Evolutionary conservation across 805 yeast species (phyloP), one percentile per base, ranked within the genome.

Genomic region (Cyberlindnera japonica): DNA sequence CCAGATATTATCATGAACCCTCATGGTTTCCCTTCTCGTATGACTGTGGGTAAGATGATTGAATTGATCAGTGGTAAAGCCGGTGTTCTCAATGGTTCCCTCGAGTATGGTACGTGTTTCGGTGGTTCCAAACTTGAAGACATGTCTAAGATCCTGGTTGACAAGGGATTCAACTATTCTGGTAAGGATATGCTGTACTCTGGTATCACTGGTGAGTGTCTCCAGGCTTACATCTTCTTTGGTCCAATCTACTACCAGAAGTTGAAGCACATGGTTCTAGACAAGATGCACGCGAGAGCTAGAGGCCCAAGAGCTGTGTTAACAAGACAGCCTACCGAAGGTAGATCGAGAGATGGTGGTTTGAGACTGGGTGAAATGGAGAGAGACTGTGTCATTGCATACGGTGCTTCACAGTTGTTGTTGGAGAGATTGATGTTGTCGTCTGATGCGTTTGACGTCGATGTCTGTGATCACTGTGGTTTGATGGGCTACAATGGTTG

Each of bases 1-100:
- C 99, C 99, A 0, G 99, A 91, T 67, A 90, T 91, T 50, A 91
- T 91, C 57, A 91, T 91, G 97, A 91, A 91, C 59, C 99, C 99
- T 2, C 99, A 91, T 63, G 99, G 97, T 69, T 93, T 91, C 82
- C 99, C 99, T 48, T 91, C 98, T 25, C 95, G 99, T 76, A 93
- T 93, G 99, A 93, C 99, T 28, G 98, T 93, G 15, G 99, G 99
- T 44, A 93, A 93, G 65, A 91, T 93, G 98, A 79, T 93, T 51
- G 99, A 93, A 64, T 72, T 91, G 47, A 84, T 93, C 18, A 84
- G 96, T 23, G 99, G 99, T 53, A 93, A 93, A 60, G 99, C 98
- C 0, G 99, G 99, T 62, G 97, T 93, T 28, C 66, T 93, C 53
- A 84, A 87, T 54, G 99, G 99, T 4, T 59, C 85, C 2, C 69